Conservation (phyloP, 1,284 basidiomycete genomes). For the Malassezia japonica region DNA sequence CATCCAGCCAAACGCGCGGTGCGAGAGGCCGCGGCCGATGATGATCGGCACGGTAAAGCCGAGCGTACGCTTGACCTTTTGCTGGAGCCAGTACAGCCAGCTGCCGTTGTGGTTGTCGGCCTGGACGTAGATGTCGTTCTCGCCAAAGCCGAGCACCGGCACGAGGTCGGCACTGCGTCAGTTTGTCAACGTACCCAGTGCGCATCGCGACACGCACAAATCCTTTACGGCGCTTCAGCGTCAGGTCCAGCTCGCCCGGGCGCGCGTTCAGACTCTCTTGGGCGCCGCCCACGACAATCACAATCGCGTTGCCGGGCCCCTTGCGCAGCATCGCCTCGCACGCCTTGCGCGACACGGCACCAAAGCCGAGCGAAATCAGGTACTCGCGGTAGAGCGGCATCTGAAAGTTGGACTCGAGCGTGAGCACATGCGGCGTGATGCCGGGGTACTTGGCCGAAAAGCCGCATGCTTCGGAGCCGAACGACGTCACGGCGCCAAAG, state of each 20-base stretch:
- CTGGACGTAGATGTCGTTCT: slow-evolving; percentile 97
- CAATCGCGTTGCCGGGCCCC: slow-evolving; percentile 59
- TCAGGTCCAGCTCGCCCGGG: slow-evolving; percentile 88
- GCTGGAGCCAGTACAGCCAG: slow-evolving; percentile 57
- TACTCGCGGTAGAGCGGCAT: slow-evolving; percentile 90
- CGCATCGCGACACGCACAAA: slow-evolving; percentile 96
- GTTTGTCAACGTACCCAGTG: slow-evolving; percentile 59
- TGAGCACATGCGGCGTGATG: slow-evolving; percentile 82
- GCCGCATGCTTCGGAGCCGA: slow-evolving; percentile 88
- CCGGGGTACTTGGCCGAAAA: slow-evolving; percentile 84
- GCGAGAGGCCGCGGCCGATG: slow-evolving; percentile 68
- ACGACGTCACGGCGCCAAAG: slow-evolving; percentile 77
- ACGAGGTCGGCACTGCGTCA: slow-evolving; percentile 25
- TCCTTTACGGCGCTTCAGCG: slow-evolving; percentile 63
- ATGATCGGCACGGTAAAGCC: slow-evolving; percentile 95
- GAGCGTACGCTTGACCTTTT: slow-evolving; percentile 55
- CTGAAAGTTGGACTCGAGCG: slow-evolving; percentile 72
- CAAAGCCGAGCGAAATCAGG: slow-evolving; percentile 64
- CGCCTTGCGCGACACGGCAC: slow-evolving; percentile 78
- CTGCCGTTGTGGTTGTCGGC: slow-evolving; percentile 89
- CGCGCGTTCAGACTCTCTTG: slow-evolving; percentile 84
- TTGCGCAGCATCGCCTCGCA: slow-evolving; percentile 73
- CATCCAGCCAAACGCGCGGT: slow-evolving; percentile 62
- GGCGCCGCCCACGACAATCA: slow-evolving; percentile 93
- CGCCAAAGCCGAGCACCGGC: slow-evolving; percentile 64